phyloP scores from a whole-genome alignment of 768 basidiomycete genomes.

The Boletus subcaerulescens region DNA sequence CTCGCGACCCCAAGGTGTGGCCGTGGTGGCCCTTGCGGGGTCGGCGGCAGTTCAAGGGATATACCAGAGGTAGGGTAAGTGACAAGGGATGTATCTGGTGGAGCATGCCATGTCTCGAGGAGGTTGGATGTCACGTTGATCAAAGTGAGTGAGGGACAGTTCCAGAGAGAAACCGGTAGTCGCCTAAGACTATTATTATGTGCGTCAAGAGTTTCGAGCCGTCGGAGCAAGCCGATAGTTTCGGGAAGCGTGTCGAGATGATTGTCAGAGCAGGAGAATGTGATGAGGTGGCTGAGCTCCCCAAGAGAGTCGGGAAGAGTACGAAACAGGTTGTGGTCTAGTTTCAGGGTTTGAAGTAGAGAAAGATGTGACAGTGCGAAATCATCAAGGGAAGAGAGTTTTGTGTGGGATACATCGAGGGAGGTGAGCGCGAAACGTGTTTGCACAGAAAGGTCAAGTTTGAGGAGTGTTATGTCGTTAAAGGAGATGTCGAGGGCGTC shows the following conservation, averaged over 20 bases:
- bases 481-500: constrained; percentile 67
- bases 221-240: constrained; percentile 72
- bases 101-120: constrained; percentile 68
- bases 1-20: constrained; percentile 24
- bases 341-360: constrained; percentile 64
- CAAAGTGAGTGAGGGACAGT: constrained; percentile 64
- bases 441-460: constrained; percentile 48
- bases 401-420: constrained; percentile 85
- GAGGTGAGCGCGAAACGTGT: constrained; percentile 59
- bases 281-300: constrained; percentile 64
- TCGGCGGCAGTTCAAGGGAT: constrained; percentile 19
- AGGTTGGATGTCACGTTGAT: constrained; percentile 92
- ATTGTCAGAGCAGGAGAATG: constrained; percentile 90
- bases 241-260: constrained; percentile 72
- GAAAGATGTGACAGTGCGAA: constrained; percentile 67
- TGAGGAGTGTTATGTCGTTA: constrained; percentile 86
- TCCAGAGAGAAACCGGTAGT: constrained; percentile 78
- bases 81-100: constrained; percentile 40
- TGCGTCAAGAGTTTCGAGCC: constrained; percentile 73
- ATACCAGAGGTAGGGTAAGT: constrained; percentile 20
- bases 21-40: constrained; percentile 11
- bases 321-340: constrained; percentile 87
- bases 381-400: constrained; percentile 81
- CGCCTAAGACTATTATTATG: constrained; percentile 88
- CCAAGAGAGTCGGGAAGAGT: constrained; percentile 82